Percentiles rank a stretch among this genome's conserved stretches.
These are phyloP conservation scores for Nicotiana otophora DNA, from an alignment of 257 asterid species.

Conservation along the genomic window DNA sequence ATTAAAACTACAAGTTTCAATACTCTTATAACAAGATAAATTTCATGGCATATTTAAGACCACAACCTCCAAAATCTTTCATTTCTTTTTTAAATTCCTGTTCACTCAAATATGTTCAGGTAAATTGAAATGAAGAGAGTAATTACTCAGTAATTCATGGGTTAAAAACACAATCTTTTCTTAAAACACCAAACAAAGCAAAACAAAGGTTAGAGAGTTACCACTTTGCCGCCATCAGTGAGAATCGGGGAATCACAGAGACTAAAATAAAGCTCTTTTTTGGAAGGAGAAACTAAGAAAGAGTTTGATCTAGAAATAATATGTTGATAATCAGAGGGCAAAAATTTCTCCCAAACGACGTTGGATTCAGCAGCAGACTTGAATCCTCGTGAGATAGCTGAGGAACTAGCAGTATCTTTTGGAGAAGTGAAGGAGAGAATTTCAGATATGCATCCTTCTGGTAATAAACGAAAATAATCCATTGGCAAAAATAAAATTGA, in stretches of 20 bases:
- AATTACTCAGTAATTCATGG: too few relatives aligned
- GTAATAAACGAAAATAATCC: slow-evolving; percentile 1
- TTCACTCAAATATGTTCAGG: too few relatives aligned
- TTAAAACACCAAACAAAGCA: background rate
- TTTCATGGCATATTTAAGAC: too few relatives aligned
- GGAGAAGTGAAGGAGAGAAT: slow-evolving; percentile 23
- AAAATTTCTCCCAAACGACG: slow-evolving; percentile 18
- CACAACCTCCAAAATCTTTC: too few relatives aligned
- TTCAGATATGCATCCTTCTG: slow-evolving; percentile 18
- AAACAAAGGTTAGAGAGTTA: background rate
- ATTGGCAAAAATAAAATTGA: background rate
- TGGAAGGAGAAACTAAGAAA: background rate
- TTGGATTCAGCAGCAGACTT: slow-evolving; percentile 28
- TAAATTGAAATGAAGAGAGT: too few relatives aligned
- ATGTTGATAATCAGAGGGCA: background rate
- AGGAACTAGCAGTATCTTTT: slow-evolving; percentile 12
- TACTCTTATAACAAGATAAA: too few relatives aligned
- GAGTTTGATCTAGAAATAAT: background rate
- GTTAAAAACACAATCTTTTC: background rate
- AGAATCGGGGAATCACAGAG: slow-evolving; percentile 9
- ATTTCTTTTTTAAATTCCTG: too few relatives aligned
- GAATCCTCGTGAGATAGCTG: slow-evolving; percentile 11
- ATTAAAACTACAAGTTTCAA: too few relatives aligned
- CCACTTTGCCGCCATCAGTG: background rate
- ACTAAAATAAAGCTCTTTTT: background rate